A percentile compares a stretch with the other conserved stretches of the same genome.
Evolutionary conservation across 176 grass and related monocot genomes (phyloP).

Genomic region (Poa annua): DNA sequence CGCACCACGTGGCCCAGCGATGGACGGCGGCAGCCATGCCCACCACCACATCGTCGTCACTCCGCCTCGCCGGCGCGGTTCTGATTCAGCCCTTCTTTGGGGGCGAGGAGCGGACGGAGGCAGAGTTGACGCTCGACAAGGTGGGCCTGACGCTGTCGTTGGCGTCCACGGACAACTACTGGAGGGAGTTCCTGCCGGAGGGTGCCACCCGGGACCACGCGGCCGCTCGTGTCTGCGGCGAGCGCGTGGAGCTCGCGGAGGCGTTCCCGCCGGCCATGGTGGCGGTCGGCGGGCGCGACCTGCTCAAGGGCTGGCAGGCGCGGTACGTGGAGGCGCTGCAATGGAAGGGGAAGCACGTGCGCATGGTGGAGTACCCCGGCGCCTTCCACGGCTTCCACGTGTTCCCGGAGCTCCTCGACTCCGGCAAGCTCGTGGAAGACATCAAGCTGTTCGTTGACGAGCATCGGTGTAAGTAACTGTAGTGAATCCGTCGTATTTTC

Average conservation of each 20-base stretch:
- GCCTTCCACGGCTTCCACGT: slow-evolving; percentile 51
- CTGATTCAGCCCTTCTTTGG: slow-evolving; percentile 62
- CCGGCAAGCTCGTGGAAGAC: slow-evolving; percentile 36
- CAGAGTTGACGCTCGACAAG: slow-evolving; percentile 36
- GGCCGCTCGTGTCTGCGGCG: slow-evolving; percentile 14
- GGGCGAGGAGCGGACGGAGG: slow-evolving; percentile 46
- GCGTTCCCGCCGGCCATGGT: slow-evolving; percentile 56
- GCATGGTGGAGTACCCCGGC: slow-evolving; percentile 30
- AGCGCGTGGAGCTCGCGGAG: slow-evolving; percentile 25
- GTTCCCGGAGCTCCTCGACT: slow-evolving; percentile 38
- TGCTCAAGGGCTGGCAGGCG: slow-evolving; percentile 60
- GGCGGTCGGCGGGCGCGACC: slow-evolving; percentile 54
- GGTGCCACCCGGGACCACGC: slow-evolving; percentile 47
- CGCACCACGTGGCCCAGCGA: slow-evolving; percentile 13
- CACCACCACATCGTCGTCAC: neutral
- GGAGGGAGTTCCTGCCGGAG: slow-evolving; percentile 46
- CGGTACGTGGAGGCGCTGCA: slow-evolving; percentile 49
- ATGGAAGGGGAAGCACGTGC: slow-evolving; percentile 30
- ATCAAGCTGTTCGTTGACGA: slow-evolving; percentile 49
- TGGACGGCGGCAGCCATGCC: neutral
- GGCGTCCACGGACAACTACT: slow-evolving; percentile 36
- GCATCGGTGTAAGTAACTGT: neutral
- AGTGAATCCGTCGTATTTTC: too few relatives aligned
- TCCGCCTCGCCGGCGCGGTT: slow-evolving; percentile 46
- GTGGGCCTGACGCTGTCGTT: slow-evolving; percentile 20